These are phyloP conservation scores for Umbelopsis sp. DNA, from an alignment of 192 early-diverging fungal genomes.

Conservation along the genomic window DNA sequence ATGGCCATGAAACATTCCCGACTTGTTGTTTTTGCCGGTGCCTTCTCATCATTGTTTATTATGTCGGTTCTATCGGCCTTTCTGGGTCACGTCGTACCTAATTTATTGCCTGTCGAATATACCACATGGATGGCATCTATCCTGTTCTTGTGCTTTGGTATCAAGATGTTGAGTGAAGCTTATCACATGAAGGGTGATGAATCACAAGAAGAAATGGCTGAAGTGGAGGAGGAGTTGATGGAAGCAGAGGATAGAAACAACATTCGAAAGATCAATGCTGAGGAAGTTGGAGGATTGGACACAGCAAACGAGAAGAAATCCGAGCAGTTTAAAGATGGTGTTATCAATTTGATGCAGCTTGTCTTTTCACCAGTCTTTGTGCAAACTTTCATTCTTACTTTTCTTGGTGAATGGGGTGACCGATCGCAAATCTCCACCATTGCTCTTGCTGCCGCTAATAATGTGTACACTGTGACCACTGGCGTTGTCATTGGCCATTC, in stretches of 20 bases:
- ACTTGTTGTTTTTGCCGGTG: conserved; percentile 86
- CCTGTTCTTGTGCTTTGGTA: conserved; percentile 93
- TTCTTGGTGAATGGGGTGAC: conserved; percentile 98
- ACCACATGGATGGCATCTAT: conserved; percentile 82
- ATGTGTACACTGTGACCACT: conserved; percentile 88
- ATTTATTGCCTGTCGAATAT: conserved; percentile 84
- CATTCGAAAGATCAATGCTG: conserved; percentile 52
- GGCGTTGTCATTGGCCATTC: conserved; percentile 91
- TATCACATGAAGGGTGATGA: conserved; percentile 87
- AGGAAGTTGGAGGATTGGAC: conserved; percentile 61
- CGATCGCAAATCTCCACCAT: conserved; percentile 96
- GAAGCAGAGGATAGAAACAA: conserved; percentile 69
- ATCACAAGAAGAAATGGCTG: conserved; percentile 86
- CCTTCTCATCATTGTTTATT: conserved; percentile 82
- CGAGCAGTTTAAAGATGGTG: conserved; percentile 46
- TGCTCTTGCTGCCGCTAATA: conserved; percentile 91
- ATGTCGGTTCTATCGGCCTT: conserved; percentile 97
- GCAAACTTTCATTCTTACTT: conserved; percentile 95
- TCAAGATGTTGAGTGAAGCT: conserved; percentile 86
- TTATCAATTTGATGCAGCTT: conserved; percentile 73
- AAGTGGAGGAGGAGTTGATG: conserved; percentile 87
- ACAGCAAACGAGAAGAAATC: conserved; percentile 38
- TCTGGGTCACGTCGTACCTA: conserved; percentile 89
- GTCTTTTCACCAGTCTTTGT: conserved; percentile 92
- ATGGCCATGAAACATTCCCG: conserved; percentile 98